Evolutionary conservation across 2,329 filamentous ascomycete genomes (phyloP).

Genomic region (Ploettnerulaceae sp.): DNA sequence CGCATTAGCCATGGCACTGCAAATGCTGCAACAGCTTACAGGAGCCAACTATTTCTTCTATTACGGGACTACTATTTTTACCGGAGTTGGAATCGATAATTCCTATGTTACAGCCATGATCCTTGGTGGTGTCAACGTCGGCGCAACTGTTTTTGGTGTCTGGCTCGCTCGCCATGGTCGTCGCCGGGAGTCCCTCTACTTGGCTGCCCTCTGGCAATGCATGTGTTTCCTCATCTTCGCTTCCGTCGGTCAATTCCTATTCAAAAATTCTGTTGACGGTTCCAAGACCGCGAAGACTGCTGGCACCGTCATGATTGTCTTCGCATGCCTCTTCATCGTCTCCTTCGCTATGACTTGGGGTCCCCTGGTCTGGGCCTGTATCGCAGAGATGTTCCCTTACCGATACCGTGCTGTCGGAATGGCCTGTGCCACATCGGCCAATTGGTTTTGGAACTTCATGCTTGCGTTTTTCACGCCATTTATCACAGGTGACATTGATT

Average conservation of each 20-base stretch:
- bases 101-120: conserved; percentile 65
- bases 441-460: conserved; percentile 70
- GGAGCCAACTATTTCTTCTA: conserved; percentile 60
- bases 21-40: conserved; percentile 65
- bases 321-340: conserved; percentile 69
- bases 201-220: conserved; percentile 65
- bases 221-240: conserved; percentile 59
- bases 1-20: conserved; percentile 56
- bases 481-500: conserved; percentile 67
- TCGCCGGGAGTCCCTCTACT: conserved; percentile 61
- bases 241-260: conserved; percentile 46
- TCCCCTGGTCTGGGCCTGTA: conserved; percentile 63
- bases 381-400: conserved; percentile 63
- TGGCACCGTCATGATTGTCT: conserved; percentile 66
- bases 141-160: conserved; percentile 48
- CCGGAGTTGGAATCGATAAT: conserved; percentile 60
- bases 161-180: conserved; percentile 65
- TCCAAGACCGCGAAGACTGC: conserved; percentile 44
- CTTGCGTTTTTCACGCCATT: conserved; percentile 76
- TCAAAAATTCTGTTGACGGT: conserved; percentile 50
- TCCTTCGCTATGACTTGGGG: conserved; percentile 68
- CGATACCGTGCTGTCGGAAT: conserved; percentile 57
- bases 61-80: conserved; percentile 64
- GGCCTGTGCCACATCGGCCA: conserved; percentile 55
- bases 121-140: conserved; percentile 62